These are phyloP conservation scores for Vitis labrusca DNA, from an alignment of 164 flowering plant genomes.

Conservation along the genomic window DNA sequence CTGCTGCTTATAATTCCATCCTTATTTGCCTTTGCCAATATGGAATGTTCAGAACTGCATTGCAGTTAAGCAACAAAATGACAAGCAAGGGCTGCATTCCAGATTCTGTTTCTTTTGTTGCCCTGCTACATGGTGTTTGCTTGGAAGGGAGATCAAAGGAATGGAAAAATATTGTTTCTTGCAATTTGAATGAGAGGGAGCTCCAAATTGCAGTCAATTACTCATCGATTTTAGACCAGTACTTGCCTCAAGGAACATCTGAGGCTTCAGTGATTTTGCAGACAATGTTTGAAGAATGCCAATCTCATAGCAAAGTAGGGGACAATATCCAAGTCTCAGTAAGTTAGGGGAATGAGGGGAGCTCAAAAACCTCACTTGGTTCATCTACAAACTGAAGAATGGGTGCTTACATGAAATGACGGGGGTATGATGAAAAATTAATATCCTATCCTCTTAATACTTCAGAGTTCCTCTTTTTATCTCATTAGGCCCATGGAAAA, in stretches of 20 bases:
- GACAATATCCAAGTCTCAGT: slow-evolving; percentile 13
- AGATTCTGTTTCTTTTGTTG: slow-evolving; percentile 60
- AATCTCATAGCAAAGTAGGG: slow-evolving; percentile 16
- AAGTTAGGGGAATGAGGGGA: slow-evolving; percentile 7
- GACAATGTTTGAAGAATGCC: slow-evolving; percentile 33
- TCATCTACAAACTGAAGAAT: not conserved
- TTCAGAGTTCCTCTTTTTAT: not conserved
- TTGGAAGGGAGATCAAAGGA: slow-evolving; percentile 58
- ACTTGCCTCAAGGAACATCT: slow-evolving; percentile 32
- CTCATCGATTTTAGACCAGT: slow-evolving; percentile 44
- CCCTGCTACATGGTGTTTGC: slow-evolving; percentile 64
- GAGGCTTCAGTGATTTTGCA: slow-evolving; percentile 59
- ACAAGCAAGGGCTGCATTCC: slow-evolving; percentile 36
- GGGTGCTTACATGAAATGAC: not conserved
- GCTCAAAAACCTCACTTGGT: not conserved
- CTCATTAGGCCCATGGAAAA: not conserved
- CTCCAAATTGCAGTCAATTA: slow-evolving; percentile 54
- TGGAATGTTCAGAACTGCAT: slow-evolving; percentile 57
- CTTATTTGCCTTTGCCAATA: slow-evolving; percentile 63
- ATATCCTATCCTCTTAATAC: not conserved
- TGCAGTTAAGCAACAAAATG: slow-evolving; percentile 50
- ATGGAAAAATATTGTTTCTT: slow-evolving; percentile 49
- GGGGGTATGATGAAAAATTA: not conserved
- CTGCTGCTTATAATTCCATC: slow-evolving; percentile 60
- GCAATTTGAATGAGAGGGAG: slow-evolving; percentile 38